Evolutionary conservation across 78 protist species (phyloP), one percentile per base, ranked within the genome.

Genomic region (Chrysochromulina tobinii): DNA sequence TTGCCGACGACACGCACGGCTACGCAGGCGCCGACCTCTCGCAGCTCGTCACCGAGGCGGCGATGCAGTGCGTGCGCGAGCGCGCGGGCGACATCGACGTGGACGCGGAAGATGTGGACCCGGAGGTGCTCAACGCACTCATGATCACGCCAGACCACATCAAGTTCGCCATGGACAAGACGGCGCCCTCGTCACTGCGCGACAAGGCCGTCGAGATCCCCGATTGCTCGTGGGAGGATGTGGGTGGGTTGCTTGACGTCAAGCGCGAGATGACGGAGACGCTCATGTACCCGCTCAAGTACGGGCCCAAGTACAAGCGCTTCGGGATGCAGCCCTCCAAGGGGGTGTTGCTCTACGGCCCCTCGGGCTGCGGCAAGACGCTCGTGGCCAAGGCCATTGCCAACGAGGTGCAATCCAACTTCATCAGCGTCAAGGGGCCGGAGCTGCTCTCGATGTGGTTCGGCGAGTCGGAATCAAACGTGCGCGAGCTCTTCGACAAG

Each of bases 41-140:
- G 2, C 97, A 97, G 57, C 98, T 99, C 53, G 97, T 98, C 87
- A 97, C 99, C 4, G 99, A 99, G 93, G 99, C 99, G 2, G 99
- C 99, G 15, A 96, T 99, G 90, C 98, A 97, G 91, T 98, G 99
- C 96, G 98, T 99, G 92, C 96, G 99, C 57, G 99, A 99, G 92
- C 98, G 98, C 97, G 97, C 98, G 98, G 98, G 97, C 66, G 73
- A 98, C 61, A 97, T 99, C 94, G 99, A 99, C 89, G 90, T 99
- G 20, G 99, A 99, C 81, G 99, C 97, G 55, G 99, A 99, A 57
- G 85, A 77, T 27, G 38, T 77, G 23, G 54, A 50, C 61, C 48
- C 5, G 61, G 54, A 11, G 25, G 8, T 53, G 61, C 85, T 77
- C 85, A 1, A 18, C 27, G 5, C 23, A 12, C 14, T 77, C 48